These are phyloP conservation scores for Pleurotus pulmonarius DNA, from an alignment of 768 basidiomycete species.

Conservation along the genomic window DNA sequence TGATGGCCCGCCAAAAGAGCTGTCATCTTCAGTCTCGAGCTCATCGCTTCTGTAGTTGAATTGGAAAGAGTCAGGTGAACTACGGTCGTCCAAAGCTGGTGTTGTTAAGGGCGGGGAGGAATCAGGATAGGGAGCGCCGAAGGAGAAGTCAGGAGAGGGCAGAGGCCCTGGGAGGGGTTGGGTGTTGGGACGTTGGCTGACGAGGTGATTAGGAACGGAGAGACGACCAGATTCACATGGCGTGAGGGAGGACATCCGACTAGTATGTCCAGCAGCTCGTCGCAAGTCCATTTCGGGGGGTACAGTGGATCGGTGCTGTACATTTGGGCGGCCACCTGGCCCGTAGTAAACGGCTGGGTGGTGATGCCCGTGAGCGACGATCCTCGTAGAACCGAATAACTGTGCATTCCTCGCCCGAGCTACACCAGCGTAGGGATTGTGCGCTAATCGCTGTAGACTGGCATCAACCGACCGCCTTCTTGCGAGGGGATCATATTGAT, in stretches of 20 bases:
- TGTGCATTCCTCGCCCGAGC: slow-evolving; percentile 52
- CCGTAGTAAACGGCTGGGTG: slow-evolving; percentile 21
- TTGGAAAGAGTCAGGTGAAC: slow-evolving; percentile 54
- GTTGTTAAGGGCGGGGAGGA: slow-evolving; percentile 41
- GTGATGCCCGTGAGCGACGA: slow-evolving; percentile 29
- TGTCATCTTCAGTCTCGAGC: slow-evolving; percentile 50
- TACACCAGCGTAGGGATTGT: slow-evolving; percentile 45
- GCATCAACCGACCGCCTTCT: slow-evolving; percentile 44
- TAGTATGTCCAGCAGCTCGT: slow-evolving; percentile 20
- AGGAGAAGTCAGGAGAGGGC: slow-evolving; percentile 60
- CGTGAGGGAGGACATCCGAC: slow-evolving; percentile 36
- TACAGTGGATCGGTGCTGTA: slow-evolving; percentile 24
- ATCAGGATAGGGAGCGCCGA: slow-evolving; percentile 42
- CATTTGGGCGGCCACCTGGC: slow-evolving; percentile 15
- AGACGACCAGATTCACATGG: slow-evolving; percentile 39
- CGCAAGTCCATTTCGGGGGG: slow-evolving; percentile 35
- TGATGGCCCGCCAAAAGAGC: slow-evolving; percentile 46
- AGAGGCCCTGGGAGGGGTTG: slow-evolving; percentile 51
- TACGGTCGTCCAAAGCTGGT: slow-evolving; percentile 47
- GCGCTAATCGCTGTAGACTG: slow-evolving; percentile 44
- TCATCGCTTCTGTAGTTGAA: slow-evolving; percentile 25
- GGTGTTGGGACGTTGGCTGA: slow-evolving; percentile 41
- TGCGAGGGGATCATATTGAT: slow-evolving; percentile 39
- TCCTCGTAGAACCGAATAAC: slow-evolving; percentile 19
- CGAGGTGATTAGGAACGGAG: slow-evolving; percentile 41